A percentile compares a stretch with the other conserved stretches of the same genome.
phyloP scores from a whole-genome alignment of 352 stramenopile genomes.

The Phytophthora vignae region DNA sequence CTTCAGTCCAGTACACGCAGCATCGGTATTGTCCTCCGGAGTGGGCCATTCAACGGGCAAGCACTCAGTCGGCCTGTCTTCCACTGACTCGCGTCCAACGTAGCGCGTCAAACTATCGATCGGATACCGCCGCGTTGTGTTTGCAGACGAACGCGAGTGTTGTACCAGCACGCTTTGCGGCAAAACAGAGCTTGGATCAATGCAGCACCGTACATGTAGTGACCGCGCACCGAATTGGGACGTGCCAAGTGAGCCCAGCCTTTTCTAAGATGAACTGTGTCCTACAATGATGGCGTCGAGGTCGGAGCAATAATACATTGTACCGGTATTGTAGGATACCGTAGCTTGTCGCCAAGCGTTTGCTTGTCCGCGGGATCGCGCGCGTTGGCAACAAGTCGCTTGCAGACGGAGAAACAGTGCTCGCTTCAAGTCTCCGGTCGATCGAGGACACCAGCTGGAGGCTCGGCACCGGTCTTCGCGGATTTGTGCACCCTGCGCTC shows the following conservation, averaged over 20 bases:
- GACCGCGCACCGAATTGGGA: constrained; percentile 29
- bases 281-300: neutral
- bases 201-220: constrained; percentile 8
- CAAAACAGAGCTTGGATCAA: neutral
- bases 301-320: neutral
- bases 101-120: constrained; percentile 8
- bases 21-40: neutral
- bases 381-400: neutral
- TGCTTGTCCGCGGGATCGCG: constrained; percentile 12
- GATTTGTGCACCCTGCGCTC: constrained; percentile 32
- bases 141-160: neutral
- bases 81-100: constrained; percentile 21
- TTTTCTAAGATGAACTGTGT: constrained; percentile 11
- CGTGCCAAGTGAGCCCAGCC: constrained; percentile 6
- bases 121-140: neutral
- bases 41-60: constrained; percentile 13
- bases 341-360: neutral
- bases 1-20: neutral
- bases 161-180: neutral
- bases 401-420: constrained; percentile 18
- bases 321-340: too few relatives aligned
- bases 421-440: constrained; percentile 31
- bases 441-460: constrained; percentile 25
- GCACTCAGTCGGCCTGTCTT: constrained; percentile 25
- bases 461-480: constrained; percentile 19